phyloP scores from a whole-genome alignment of 768 basidiomycete species.

The Gautieria morchelliformis region DNA sequence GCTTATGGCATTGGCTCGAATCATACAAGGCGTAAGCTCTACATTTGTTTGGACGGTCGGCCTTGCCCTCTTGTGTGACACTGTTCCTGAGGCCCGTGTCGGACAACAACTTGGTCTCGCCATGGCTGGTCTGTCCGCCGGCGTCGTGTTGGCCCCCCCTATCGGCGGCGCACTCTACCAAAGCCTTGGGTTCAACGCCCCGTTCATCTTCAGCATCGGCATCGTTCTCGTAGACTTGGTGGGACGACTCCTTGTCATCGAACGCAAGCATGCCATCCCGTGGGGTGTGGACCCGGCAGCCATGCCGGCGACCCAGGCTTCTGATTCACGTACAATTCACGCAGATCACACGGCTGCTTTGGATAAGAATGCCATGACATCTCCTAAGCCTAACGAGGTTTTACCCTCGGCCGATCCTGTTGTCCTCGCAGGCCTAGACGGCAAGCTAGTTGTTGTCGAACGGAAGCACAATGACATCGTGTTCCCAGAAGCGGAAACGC shows the following conservation, averaged over 20 bases:
- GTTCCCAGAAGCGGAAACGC: neutral
- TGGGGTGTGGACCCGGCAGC: slow-evolving; percentile 38
- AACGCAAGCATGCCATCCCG: slow-evolving; percentile 38
- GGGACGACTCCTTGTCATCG: slow-evolving; percentile 46
- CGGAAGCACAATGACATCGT: neutral
- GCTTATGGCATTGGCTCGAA: slow-evolving; percentile 48
- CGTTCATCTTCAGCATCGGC: slow-evolving; percentile 39
- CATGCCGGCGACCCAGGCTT: neutral
- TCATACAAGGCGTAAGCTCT: slow-evolving; percentile 51
- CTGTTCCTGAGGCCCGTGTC: slow-evolving; percentile 35
- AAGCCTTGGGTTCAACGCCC: slow-evolving; percentile 49
- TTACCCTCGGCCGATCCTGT: neutral
- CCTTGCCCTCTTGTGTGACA: slow-evolving; percentile 50
- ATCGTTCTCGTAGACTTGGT: slow-evolving; percentile 42
- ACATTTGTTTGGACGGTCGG: slow-evolving; percentile 57
- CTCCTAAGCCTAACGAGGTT: neutral
- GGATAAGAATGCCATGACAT: neutral
- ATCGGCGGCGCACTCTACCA: slow-evolving; percentile 45
- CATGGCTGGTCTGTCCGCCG: slow-evolving; percentile 47
- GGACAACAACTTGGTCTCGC: slow-evolving; percentile 53
- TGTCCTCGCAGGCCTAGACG: neutral
- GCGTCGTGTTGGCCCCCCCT: slow-evolving; percentile 43
- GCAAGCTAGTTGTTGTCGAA: neutral
- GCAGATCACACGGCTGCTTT: neutral
- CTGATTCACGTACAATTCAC: neutral